phyloP scores from a whole-genome alignment of 1,284 basidiomycete genomes.

The Trichosporon asahii region DNA sequence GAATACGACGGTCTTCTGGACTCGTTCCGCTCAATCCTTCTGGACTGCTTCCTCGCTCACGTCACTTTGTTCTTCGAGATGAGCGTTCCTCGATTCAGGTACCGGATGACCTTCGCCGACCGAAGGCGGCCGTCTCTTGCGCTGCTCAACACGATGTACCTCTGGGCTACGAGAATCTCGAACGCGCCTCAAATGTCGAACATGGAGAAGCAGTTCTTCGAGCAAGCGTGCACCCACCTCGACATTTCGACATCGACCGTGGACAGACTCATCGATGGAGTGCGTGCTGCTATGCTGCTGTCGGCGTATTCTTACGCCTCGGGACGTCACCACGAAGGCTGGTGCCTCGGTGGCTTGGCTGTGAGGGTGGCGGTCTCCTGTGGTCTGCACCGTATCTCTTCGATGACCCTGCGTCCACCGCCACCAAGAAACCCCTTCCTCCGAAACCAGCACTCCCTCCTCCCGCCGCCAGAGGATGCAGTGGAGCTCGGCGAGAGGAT shows the following conservation, averaged over 20 bases:
- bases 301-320: constrained; percentile 42
- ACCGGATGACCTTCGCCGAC: constrained; percentile 43
- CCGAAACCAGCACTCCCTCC: constrained; percentile 34
- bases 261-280: constrained; percentile 44
- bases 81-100: constrained; percentile 44
- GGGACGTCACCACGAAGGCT: constrained; percentile 46
- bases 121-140: constrained; percentile 40
- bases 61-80: constrained; percentile 45
- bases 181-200: constrained; percentile 33
- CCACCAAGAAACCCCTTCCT: constrained; percentile 33
- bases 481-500: constrained; percentile 47
- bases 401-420: constrained; percentile 29
- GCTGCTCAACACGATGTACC: constrained; percentile 48
- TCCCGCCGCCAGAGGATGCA: constrained; percentile 43
- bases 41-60: constrained; percentile 44
- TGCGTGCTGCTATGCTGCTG: constrained; percentile 43
- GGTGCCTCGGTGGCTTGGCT: constrained; percentile 39
- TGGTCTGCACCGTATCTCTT: constrained; percentile 44
- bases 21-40: constrained; percentile 31
- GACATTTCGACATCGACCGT: constrained; percentile 37
- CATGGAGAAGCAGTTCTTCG: constrained; percentile 42
- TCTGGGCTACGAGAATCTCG: constrained; percentile 47
- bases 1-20: constrained; percentile 43
- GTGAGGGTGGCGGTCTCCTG: constrained; percentile 40
- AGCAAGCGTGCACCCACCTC: constrained; percentile 35